Evolutionary conservation across 306 rosid genomes (phyloP).

Genomic region (Begonia masoniana): DNA sequence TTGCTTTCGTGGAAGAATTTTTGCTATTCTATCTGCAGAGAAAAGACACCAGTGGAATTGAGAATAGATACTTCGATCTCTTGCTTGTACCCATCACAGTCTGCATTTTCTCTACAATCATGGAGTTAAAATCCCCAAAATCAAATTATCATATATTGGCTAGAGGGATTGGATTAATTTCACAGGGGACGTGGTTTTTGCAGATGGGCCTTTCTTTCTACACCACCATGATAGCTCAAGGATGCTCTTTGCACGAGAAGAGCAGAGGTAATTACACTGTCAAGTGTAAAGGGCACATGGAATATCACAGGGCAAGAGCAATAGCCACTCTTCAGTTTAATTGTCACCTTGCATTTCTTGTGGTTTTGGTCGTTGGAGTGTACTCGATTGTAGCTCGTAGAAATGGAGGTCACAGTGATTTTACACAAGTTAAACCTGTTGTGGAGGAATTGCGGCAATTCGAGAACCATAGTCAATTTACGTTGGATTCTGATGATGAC

Average conservation of each 20-base stretch:
- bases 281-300: slow-evolving; percentile 58
- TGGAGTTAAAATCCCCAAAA: slow-evolving; percentile 26
- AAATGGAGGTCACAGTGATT: slow-evolving; percentile 13
- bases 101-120: slow-evolving; percentile 40
- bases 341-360: slow-evolving; percentile 74
- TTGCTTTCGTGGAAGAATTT: slow-evolving; percentile 66
- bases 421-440: slow-evolving; percentile 31
- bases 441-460: slow-evolving; percentile 37
- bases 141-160: slow-evolving; percentile 34
- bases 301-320: slow-evolving; percentile 74
- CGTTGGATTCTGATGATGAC: slow-evolving; percentile 57
- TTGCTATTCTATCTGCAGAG: slow-evolving; percentile 60
- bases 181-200: slow-evolving; percentile 72
- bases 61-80: slow-evolving; percentile 67
- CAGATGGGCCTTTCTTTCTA: slow-evolving; percentile 71
- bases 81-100: slow-evolving; percentile 46
- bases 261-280: slow-evolving; percentile 70
- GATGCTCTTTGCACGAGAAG: slow-evolving; percentile 39
- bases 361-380: slow-evolving; percentile 20
- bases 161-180: slow-evolving; percentile 52
- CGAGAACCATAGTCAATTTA: slow-evolving; percentile 31
- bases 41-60: slow-evolving; percentile 55
- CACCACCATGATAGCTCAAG: slow-evolving; percentile 41
- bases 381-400: slow-evolving; percentile 26
- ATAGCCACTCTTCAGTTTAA: slow-evolving; percentile 94